Base-by-base conservation (phyloP, 305 asterid genomes). In the Rubia balearica region DNA sequence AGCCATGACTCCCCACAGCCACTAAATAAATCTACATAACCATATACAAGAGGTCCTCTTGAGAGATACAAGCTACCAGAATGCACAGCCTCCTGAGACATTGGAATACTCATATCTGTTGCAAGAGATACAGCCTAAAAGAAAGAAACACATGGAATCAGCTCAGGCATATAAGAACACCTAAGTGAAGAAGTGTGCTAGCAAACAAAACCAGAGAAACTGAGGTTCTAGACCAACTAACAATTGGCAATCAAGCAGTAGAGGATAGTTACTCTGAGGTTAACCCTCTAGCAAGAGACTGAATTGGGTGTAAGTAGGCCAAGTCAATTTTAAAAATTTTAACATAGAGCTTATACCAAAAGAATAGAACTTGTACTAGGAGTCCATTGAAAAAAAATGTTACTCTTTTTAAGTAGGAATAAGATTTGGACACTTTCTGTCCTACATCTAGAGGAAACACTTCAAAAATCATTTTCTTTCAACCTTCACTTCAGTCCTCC, bases 1-100 rank as follows among this genome's bases (percentile, higher is more conserved):
- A 83, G 90, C 99, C 95, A 91, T 74, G 90, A 85, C 82, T 89
- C 99, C 77, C 98, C 99, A 76, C 89, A 89, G 71, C 98, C 98
- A 80, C 91, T 85, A 84, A 94, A 94, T 76, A 94, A 93, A 85
- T 94, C 98, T 64, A 88, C 77, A 81, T 85, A 87, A 75, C 97
- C 90, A 87, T 73, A 85, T 36, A 84, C 89, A 76, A 88, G 86
- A 76, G 93, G 89, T 71, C 90, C 93, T 68, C 78, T 66, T 68
- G 74, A 77, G 77, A 86, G 83, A 80, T 74, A 51, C 68, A 74
- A 72, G 78, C 88, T 71, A 65, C 83, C 72, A 49, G 84, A 71
- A 75, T 71, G 69, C 71, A 83, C 63, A 75, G 70, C 80, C 72
- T 80, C 86, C 82, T 69, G 76, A 22, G 85, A 76, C 70, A 83